phyloP scores from a whole-genome alignment of 2,329 filamentous ascomycete species.

The Lachnellula hyalina region DNA sequence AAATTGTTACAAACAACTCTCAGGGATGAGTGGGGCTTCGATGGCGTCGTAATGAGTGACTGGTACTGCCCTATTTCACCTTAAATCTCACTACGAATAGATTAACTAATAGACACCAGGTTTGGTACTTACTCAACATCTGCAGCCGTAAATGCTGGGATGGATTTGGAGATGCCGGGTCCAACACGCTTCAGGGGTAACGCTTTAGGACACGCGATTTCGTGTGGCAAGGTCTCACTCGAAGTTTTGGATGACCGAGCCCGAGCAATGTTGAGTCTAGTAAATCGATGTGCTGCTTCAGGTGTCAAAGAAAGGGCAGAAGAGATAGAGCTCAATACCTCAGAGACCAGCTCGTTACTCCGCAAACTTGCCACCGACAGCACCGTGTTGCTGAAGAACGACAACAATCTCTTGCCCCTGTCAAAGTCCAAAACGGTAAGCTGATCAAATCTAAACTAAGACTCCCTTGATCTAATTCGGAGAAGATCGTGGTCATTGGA shows the following conservation, averaged over 20 bases:
- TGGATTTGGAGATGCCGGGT: constrained; percentile 58
- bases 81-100: not conserved
- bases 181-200: constrained; percentile 32
- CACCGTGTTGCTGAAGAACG: constrained; percentile 62
- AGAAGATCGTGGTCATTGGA: constrained; percentile 48
- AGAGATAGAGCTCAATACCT: constrained; percentile 26
- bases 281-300: constrained; percentile 34
- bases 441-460: not conserved
- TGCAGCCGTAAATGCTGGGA: constrained; percentile 44
- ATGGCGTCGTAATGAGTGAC: constrained; percentile 43
- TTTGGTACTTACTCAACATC: constrained; percentile 50
- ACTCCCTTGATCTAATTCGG: not conserved
- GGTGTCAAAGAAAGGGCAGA: constrained; percentile 24
- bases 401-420: constrained; percentile 49
- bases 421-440: constrained; percentile 52
- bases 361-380: constrained; percentile 54
- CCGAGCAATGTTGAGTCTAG: constrained; percentile 23
- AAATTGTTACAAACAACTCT: constrained; percentile 36
- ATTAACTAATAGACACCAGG: constrained; percentile 12
- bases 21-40: constrained; percentile 40
- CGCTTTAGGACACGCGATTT: constrained; percentile 21
- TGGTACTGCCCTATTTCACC: constrained; percentile 32
- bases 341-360: constrained; percentile 39
- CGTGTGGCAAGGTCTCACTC: constrained; percentile 19
- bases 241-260: constrained; percentile 26